Conservation (phyloP, 2,329 filamentous ascomycete genomes). For the Cercospora sojina region DNA sequence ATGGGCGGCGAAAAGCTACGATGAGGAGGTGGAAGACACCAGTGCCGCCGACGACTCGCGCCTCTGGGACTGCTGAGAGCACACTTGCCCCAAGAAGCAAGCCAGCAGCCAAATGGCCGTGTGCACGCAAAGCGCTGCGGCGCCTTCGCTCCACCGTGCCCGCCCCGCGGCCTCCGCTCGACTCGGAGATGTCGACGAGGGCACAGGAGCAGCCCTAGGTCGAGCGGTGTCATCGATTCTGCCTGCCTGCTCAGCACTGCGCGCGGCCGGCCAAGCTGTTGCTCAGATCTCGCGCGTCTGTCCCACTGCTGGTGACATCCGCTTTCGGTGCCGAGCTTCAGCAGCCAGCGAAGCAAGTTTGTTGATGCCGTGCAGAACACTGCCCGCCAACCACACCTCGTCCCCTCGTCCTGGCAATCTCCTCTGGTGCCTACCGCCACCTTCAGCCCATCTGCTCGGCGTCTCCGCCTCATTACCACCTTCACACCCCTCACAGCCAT, state of each 20-base stretch:
- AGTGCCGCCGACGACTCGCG: not conserved
- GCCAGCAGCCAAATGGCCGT: not conserved
- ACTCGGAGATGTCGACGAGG: not conserved
- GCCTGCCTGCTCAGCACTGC: too few species aligned
- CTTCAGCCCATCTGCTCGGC: not conserved
- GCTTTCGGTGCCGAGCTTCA: constrained; percentile 1
- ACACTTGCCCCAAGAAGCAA: not conserved
- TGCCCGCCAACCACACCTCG: constrained; percentile 2
- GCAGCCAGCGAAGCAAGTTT: constrained; percentile 1
- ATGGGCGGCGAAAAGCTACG: not conserved
- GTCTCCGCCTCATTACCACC: constrained; percentile 3
- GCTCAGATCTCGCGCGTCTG: not conserved
- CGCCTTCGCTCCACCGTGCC: not conserved
- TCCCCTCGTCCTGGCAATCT: not conserved
- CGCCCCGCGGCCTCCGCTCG: not conserved
- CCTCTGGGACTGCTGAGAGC: not conserved
- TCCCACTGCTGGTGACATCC: not conserved
- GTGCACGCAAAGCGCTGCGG: not conserved
- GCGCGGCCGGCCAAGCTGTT: not conserved
- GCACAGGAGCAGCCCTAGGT: not conserved
- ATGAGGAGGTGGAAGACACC: not conserved
- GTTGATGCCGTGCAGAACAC: not conserved
- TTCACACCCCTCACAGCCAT: not conserved
- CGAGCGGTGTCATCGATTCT: not conserved
- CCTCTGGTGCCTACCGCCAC: constrained; percentile 6